Evolutionary conservation across 345 rosid species (phyloP).

Genomic region (Passiflora organensis): DNA sequence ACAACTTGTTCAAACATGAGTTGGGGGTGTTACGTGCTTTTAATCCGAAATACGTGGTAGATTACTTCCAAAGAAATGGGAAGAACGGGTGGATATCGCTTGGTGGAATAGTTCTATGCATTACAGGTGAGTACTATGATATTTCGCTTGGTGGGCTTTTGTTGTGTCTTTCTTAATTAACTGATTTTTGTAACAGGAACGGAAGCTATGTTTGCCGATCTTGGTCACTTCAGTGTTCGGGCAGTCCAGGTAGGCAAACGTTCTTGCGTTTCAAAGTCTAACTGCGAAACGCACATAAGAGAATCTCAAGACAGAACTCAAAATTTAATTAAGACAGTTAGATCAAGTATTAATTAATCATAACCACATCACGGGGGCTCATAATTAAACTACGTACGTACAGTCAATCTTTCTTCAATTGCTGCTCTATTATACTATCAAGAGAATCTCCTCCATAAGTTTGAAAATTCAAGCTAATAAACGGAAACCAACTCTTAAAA

Average conservation of each 20-base stretch:
- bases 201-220: constrained; percentile 88
- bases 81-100: constrained; percentile 21
- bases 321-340: no score
- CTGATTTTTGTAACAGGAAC: constrained; percentile 33
- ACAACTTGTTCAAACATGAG: constrained; percentile 55
- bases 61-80: constrained; percentile 20
- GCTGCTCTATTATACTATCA: no score
- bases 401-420: no score
- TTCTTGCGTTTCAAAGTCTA: no score
- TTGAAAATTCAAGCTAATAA: no score
- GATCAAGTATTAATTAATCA: no score
- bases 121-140: constrained; percentile 7
- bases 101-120: constrained; percentile 17
- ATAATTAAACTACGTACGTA: no score
- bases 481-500: no score
- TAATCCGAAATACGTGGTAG: constrained; percentile 9
- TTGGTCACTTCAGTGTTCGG: constrained; percentile 72
- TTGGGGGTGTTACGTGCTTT: constrained; percentile 50
- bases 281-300: no score
- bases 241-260: constrained; percentile 51
- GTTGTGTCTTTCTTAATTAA: neutral
- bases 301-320: no score
- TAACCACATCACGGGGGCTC: no score
- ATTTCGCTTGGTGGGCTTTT: neutral
- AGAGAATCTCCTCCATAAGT: no score